Conservation (phyloP, 2,329 filamentous ascomycete species). For the Ceratocystis destructans region DNA sequence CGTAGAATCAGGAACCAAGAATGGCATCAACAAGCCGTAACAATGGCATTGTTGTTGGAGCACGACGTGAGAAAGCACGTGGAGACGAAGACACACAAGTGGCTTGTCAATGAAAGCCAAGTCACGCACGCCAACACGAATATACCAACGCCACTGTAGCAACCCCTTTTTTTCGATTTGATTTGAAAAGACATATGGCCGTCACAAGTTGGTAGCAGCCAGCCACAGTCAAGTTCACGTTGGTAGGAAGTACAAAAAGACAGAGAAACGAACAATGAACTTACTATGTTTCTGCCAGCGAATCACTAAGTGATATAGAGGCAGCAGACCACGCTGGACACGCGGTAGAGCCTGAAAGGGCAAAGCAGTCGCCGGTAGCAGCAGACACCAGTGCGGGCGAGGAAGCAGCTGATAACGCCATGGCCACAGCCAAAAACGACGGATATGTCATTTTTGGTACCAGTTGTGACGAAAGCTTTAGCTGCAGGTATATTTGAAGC, state of each 20-base stretch:
- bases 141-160: too few relatives aligned
- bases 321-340: slow-evolving; percentile 17
- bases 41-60: not conserved
- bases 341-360: slow-evolving; percentile 14
- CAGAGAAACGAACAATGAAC: not conserved
- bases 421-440: slow-evolving; percentile 12
- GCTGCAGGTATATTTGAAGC: too few relatives aligned
- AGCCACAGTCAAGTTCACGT: not conserved
- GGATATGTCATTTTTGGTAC: slow-evolving; percentile 9
- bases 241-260: not conserved
- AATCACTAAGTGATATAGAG: slow-evolving; percentile 13
- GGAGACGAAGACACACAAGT: too few relatives aligned
- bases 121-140: too few relatives aligned
- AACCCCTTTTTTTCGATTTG: too few relatives aligned
- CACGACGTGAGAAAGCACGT: too few relatives aligned
- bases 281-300: slow-evolving; percentile 18
- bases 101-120: too few relatives aligned
- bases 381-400: slow-evolving; percentile 15
- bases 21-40: not conserved
- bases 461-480: too few relatives aligned
- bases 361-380: slow-evolving; percentile 15
- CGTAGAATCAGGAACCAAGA: too few relatives aligned
- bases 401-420: slow-evolving; percentile 11
- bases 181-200: not conserved
- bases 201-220: not conserved